Evolutionary conservation across 2,329 filamentous ascomycete species (phyloP).

Genomic region (Teratosphaeria gauchensis): DNA sequence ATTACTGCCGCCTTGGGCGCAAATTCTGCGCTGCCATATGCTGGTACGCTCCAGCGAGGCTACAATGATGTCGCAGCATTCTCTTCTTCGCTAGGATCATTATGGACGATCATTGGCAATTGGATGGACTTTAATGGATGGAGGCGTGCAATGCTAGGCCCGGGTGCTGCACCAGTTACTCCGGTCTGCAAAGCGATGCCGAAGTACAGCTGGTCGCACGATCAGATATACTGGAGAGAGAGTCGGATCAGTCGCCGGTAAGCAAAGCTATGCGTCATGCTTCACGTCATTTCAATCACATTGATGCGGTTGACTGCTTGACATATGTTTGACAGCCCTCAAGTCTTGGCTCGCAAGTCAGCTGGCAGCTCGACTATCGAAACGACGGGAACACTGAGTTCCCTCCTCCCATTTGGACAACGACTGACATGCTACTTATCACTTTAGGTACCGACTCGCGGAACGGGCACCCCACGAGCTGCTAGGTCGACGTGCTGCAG

Average conservation of each 20-base stretch:
- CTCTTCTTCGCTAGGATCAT: neutral
- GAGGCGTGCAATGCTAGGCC: neutral
- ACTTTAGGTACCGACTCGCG: neutral
- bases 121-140: neutral
- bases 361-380: too few relatives aligned
- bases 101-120: neutral
- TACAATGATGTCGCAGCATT: neutral
- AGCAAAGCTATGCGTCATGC: too few relatives aligned
- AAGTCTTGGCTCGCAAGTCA: too few relatives aligned
- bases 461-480: neutral
- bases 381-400: too few relatives aligned
- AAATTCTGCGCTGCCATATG: neutral
- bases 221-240: neutral
- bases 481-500: neutral
- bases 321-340: too few relatives aligned
- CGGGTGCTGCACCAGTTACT: neutral
- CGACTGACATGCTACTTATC: too few relatives aligned
- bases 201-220: neutral
- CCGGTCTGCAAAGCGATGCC: neutral
- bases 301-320: too few relatives aligned
- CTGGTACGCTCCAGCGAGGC: neutral
- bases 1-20: neutral
- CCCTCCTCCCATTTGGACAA: too few relatives aligned
- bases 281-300: too few relatives aligned
- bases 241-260: neutral